Conservation (phyloP, 306 rosid genomes). For the Bauhinia variegata region DNA sequence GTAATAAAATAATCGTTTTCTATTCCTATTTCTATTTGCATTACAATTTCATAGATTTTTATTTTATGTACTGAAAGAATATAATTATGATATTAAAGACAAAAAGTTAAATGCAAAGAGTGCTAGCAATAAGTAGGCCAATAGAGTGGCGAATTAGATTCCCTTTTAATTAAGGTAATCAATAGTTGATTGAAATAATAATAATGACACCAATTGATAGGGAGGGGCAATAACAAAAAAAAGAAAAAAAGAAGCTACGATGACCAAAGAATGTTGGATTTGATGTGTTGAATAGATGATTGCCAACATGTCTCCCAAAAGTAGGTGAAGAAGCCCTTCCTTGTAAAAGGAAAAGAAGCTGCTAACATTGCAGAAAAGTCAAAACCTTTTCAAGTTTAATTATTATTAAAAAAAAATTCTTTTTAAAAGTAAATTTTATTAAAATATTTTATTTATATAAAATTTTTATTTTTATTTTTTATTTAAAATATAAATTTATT, state of each 20-base stretch:
- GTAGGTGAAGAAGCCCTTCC: constrained; percentile 26
- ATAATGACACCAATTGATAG: background rate
- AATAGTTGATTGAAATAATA: constrained; percentile 4
- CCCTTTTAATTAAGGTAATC: constrained; percentile 24
- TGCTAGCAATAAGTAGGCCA: constrained; percentile 1
- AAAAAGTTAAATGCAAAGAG: constrained; percentile 31
- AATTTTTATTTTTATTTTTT: no score
- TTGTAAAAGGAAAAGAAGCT: constrained; percentile 32
- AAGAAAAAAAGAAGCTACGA: constrained; percentile 3
- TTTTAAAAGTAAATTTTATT: no score
- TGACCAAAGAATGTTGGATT: constrained; percentile 42
- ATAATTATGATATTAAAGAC: constrained; percentile 29
- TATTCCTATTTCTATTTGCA: no score
- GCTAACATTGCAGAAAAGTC: constrained; percentile 23
- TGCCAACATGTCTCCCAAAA: constrained; percentile 47
- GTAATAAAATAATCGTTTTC: constrained; percentile 13
- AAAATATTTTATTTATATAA: no score
- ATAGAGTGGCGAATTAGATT: background rate
- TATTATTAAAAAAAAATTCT: no score
- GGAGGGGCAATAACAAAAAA: background rate
- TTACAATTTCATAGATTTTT: no score
- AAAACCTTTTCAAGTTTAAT: constrained; percentile 25
- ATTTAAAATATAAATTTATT: no score
- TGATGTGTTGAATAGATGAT: constrained; percentile 49
- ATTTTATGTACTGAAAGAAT: no score